phyloP scores from a whole-genome alignment of 805 yeast genomes.

The Naumovozyma castellii region DNA sequence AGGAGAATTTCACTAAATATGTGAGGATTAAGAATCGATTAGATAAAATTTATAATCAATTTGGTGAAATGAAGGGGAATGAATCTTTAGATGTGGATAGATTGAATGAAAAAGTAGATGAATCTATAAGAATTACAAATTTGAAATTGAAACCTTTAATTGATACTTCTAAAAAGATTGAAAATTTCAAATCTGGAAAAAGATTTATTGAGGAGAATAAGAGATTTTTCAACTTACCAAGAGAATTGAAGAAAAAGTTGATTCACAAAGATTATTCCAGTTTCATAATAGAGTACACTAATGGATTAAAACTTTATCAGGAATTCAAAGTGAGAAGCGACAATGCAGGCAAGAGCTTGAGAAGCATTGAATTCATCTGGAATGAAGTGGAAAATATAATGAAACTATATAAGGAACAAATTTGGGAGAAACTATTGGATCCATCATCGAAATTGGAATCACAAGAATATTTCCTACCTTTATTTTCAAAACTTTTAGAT shows the following conservation, averaged over 20 bases:
- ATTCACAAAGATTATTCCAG: conserved; percentile 46
- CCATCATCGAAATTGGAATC: conserved; percentile 11
- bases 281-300: conserved; percentile 47
- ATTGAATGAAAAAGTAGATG: conserved; percentile 35
- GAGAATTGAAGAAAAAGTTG: conserved; percentile 35
- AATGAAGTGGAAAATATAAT: conserved; percentile 43
- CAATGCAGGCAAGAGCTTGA: conserved; percentile 17
- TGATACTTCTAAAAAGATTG: conserved; percentile 39
- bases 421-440: conserved; percentile 41
- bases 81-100: conserved; percentile 24
- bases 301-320: conserved; percentile 33
- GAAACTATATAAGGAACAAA: conserved; percentile 41
- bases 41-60: conserved; percentile 50
- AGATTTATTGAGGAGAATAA: conserved; percentile 44
- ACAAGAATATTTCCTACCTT: conserved; percentile 31
- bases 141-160: conserved; percentile 51
- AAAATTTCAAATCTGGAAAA: conserved; percentile 41
- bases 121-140: conserved; percentile 45
- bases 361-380: conserved; percentile 46
- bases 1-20: conserved; percentile 52
- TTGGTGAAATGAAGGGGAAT: conserved; percentile 23
- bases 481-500: conserved; percentile 49
- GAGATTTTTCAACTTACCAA: conserved; percentile 50
- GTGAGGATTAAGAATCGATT: conserved; percentile 56
- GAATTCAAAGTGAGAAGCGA: conserved; percentile 21